These are phyloP conservation scores for Malus hybrid DNA, from an alignment of 331 rosid species.

Conservation along the genomic window DNA sequence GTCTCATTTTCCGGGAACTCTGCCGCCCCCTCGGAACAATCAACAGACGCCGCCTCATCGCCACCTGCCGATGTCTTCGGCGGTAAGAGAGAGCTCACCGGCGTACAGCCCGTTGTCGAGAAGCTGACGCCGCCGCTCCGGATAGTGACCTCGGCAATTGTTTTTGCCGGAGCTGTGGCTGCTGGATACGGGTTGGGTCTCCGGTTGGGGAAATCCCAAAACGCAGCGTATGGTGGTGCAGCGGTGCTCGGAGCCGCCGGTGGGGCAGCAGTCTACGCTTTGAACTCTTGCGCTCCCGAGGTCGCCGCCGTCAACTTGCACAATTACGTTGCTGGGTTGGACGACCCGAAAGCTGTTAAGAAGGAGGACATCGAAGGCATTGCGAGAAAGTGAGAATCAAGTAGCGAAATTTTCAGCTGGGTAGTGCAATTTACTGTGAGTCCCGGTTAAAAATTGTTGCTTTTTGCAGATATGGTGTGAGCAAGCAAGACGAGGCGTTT, in stretches of 20 bases:
- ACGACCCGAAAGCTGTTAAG: constrained; percentile 53
- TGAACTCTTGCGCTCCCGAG: constrained; percentile 69
- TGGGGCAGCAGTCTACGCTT: constrained; percentile 63
- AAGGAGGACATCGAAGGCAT: constrained; percentile 77
- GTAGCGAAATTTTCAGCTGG: not conserved
- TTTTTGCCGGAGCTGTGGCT: constrained; percentile 69
- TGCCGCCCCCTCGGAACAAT: constrained; percentile 16
- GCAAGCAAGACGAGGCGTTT: constrained; percentile 87
- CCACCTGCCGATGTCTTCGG: constrained; percentile 27
- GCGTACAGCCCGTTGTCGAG: constrained; percentile 64
- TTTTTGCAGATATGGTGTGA: constrained; percentile 67
- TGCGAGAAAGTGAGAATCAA: constrained; percentile 48
- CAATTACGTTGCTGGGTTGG: constrained; percentile 62
- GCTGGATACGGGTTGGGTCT: constrained; percentile 85
- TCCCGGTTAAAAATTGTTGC: not conserved
- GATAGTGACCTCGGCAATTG: constrained; percentile 61
- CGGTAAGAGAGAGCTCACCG: constrained; percentile 56
- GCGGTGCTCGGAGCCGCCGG: constrained; percentile 70
- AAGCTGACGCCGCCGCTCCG: constrained; percentile 60
- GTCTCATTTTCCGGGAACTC: constrained; percentile 58
- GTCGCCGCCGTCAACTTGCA: constrained; percentile 85
- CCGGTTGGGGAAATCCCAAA: constrained; percentile 44
- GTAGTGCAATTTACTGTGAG: not conserved
- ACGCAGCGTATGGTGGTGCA: constrained; percentile 74
- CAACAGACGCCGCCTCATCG: constrained; percentile 18